These are phyloP conservation scores for Xylaria nigripes DNA, from an alignment of 495 filamentous ascomycete species.

Conservation along the genomic window DNA sequence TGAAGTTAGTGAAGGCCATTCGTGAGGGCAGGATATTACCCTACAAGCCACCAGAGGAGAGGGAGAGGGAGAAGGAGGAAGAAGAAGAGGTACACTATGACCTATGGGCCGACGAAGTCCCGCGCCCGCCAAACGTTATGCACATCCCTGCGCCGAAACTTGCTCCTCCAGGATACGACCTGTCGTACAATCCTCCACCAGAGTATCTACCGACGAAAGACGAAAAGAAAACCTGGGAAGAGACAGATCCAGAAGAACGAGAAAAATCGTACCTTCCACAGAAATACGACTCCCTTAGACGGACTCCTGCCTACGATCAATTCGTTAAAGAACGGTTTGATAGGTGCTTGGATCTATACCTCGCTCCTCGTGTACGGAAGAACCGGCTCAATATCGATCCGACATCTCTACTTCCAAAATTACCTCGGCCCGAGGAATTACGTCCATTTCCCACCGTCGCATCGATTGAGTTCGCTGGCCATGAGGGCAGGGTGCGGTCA, in stretches of 20 bases:
- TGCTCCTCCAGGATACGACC: constrained; percentile 85
- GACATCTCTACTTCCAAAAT: constrained; percentile 82
- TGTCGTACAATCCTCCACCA: constrained; percentile 92
- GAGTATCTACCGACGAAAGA: constrained; percentile 84
- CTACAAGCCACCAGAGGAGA: constrained; percentile 72
- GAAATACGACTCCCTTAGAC: constrained; percentile 72
- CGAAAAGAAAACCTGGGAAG: constrained; percentile 84
- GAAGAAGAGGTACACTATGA: constrained; percentile 68
- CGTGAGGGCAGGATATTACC: constrained; percentile 88
- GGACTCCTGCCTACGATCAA: constrained; percentile 84
- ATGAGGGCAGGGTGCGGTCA: constrained; percentile 80
- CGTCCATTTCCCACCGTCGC: constrained; percentile 87
- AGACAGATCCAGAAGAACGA: constrained; percentile 79
- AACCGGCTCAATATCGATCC: constrained; percentile 97
- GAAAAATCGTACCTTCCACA: constrained; percentile 82
- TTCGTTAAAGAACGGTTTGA: constrained; percentile 96
- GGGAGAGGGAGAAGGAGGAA: constrained; percentile 59
- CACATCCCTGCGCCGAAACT: constrained; percentile 94
- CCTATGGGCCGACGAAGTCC: constrained; percentile 86
- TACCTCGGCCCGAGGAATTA: constrained; percentile 88
- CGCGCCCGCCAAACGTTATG: constrained; percentile 81
- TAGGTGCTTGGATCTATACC: constrained; percentile 87
- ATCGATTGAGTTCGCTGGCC: constrained; percentile 74
- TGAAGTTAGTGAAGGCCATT: constrained; percentile 97
- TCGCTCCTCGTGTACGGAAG: constrained; percentile 83